A percentile compares a stretch with the other conserved stretches of the same genome.
phyloP scores from a whole-genome alignment of 371 early-diverging fungal species.

The Mucor racemosus region DNA sequence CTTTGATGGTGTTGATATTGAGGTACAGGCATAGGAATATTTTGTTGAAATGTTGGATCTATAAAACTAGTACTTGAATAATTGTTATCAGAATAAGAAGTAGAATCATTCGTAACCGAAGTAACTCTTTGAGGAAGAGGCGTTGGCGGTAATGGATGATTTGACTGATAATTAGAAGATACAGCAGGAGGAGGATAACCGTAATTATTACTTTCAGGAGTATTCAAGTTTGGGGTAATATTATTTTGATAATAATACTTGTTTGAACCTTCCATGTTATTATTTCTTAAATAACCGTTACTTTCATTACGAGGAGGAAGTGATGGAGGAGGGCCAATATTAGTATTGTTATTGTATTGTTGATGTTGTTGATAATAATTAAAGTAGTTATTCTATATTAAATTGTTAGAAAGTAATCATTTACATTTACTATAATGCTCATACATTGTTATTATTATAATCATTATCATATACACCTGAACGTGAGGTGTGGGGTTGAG shows the following conservation, averaged over 20 bases:
- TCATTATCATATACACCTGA: conserved; percentile 5
- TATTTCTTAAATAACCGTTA: conserved; percentile 8
- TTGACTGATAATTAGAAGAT: neutral
- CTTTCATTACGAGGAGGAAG: conserved; percentile 22
- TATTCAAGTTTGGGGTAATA: neutral
- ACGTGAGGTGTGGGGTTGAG: conserved; percentile 15
- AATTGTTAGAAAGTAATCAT: neutral
- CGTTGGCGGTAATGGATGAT: conserved; percentile 14
- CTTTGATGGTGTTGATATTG: conserved; percentile 10
- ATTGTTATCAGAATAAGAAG: neutral
- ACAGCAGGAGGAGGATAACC: conserved; percentile 16
- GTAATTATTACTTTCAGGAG: conserved; percentile 7
- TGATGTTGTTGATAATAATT: conserved; percentile 12
- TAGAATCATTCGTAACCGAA: conserved; percentile 1
- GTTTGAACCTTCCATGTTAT: conserved; percentile 10
- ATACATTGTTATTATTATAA: neutral
- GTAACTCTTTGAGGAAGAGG: conserved; percentile 27
- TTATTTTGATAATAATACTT: conserved; percentile 22
- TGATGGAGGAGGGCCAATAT: conserved; percentile 14
- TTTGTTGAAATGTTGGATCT: neutral
- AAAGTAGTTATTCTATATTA: conserved; percentile 5
- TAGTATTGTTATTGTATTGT: neutral
- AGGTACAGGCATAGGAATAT: conserved; percentile 30
- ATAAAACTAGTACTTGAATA: neutral
- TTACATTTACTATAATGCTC: neutral